Percentiles rank a stretch among this genome's conserved stretches.
Conservation (phyloP, 768 basidiomycete genomes). For the Calocybe indica region DNA sequence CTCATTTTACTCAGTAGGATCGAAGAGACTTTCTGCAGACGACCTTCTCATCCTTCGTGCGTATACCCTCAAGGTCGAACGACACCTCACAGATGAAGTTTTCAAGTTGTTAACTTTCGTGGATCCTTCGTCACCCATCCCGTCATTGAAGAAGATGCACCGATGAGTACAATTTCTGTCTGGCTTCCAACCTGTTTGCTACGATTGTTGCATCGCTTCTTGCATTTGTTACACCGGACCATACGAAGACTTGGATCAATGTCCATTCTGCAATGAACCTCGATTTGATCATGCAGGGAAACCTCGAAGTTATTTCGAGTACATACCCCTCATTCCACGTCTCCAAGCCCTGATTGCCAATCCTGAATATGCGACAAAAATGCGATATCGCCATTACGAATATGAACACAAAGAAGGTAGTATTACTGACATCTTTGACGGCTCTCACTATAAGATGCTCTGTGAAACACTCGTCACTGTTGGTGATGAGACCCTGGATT, state of each 20-base stretch:
- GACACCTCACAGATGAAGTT: conserved; percentile 15
- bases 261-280: conserved; percentile 29
- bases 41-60: conserved; percentile 19
- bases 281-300: conserved; percentile 14
- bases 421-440: conserved; percentile 30
- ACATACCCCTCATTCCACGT: conserved; percentile 32
- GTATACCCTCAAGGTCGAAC: conserved; percentile 23
- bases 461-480: conserved; percentile 15
- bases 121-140: conserved; percentile 15
- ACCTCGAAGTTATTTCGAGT: conserved; percentile 23
- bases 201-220: conserved; percentile 37
- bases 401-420: conserved; percentile 5
- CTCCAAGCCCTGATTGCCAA: conserved; percentile 15
- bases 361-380: conserved; percentile 11
- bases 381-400: conserved; percentile 19
- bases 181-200: conserved; percentile 21
- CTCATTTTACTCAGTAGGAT: neutral
- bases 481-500: conserved; percentile 12
- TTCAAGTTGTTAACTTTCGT: conserved; percentile 18
- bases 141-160: conserved; percentile 11
- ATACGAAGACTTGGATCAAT: conserved; percentile 17
- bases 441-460: conserved; percentile 19
- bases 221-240: conserved; percentile 32
- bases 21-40: conserved; percentile 9
- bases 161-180: conserved; percentile 22